Evolutionary conservation across 805 yeast species (phyloP).

Genomic region (Ogataea parapolymorpha): DNA sequence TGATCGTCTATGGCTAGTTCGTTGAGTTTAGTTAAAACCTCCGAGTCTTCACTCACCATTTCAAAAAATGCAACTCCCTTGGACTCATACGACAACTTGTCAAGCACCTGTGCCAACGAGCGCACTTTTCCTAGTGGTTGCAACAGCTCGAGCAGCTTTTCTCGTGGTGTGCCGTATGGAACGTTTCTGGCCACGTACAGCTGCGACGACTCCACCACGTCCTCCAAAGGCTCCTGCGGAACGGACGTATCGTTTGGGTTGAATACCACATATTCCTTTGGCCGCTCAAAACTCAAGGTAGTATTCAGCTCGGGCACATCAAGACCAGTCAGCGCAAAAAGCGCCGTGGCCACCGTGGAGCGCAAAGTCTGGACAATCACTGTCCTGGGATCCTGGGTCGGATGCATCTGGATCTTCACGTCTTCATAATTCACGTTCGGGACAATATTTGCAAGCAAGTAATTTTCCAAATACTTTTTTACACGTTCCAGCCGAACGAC

Average conservation of each 20-base stretch:
- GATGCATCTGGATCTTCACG: constrained; percentile 28
- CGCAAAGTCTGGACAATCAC: constrained; percentile 52
- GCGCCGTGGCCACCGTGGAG: constrained; percentile 52
- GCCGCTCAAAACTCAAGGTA: constrained; percentile 37
- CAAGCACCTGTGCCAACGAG: constrained; percentile 42
- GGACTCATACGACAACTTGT: constrained; percentile 47
- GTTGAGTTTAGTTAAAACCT: constrained; percentile 33
- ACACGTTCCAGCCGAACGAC: constrained; percentile 31
- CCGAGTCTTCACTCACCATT: constrained; percentile 16
- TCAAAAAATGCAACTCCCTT: constrained; percentile 60
- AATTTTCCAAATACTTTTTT: constrained; percentile 43
- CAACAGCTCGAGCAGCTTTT: constrained; percentile 42
- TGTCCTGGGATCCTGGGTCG: constrained; percentile 31
- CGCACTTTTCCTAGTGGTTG: constrained; percentile 38
- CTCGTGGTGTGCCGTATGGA: constrained; percentile 40
- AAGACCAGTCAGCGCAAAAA: constrained; percentile 41
- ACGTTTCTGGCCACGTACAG: constrained; percentile 37
- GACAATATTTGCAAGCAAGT: constrained; percentile 42
- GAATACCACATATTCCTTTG: constrained; percentile 39
- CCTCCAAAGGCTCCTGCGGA: constrained; percentile 39
- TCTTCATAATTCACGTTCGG: constrained; percentile 36
- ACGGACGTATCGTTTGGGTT: constrained; percentile 48
- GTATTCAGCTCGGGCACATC: constrained; percentile 32
- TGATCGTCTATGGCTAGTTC: constrained; percentile 36
- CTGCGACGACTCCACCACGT: constrained; percentile 35